phyloP scores from a whole-genome alignment of 306 rosid genomes.

The Vigna trinervia region DNA sequence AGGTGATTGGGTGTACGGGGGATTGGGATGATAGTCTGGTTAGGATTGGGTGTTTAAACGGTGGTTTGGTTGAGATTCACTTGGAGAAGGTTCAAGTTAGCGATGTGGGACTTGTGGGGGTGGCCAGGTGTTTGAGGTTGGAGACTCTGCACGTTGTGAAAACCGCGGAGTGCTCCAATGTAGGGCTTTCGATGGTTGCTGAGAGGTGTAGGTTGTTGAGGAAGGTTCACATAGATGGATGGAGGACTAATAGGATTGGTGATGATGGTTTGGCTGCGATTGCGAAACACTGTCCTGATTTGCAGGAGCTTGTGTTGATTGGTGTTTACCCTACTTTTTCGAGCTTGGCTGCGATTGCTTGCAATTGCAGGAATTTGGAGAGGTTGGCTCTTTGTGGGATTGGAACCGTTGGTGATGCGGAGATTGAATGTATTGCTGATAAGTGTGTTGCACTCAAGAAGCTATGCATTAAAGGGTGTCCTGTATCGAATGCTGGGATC shows the following conservation, averaged over 20 bases:
- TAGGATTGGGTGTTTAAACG: constrained; percentile 49
- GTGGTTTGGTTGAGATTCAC: constrained; percentile 64
- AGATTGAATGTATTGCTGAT: constrained; percentile 73
- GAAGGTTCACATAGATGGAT: constrained; percentile 88
- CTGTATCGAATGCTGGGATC: constrained; percentile 72
- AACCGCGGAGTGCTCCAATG: constrained; percentile 71
- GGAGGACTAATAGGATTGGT: constrained; percentile 79
- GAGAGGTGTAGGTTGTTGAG: constrained; percentile 67
- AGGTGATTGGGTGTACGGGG: constrained; percentile 74
- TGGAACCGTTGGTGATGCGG: constrained; percentile 72
- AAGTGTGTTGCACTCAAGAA: constrained; percentile 77
- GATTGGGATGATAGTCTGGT: constrained; percentile 78
- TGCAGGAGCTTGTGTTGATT: constrained; percentile 84
- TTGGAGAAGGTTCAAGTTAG: constrained; percentile 83
- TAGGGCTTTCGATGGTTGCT: constrained; percentile 66
- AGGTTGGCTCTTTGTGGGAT: constrained; percentile 86
- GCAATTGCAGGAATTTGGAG: constrained; percentile 72
- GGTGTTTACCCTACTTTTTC: constrained; percentile 68
- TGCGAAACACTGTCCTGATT: constrained; percentile 63
- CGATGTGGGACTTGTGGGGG: constrained; percentile 72
- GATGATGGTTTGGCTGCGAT: constrained; percentile 75
- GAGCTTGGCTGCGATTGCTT: constrained; percentile 63
- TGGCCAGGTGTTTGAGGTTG: constrained; percentile 62
- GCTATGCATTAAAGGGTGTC: constrained; percentile 87
- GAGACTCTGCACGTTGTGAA: constrained; percentile 73